Base-by-base conservation (phyloP, 257 asterid species). In the Forsythia viridissima region DNA sequence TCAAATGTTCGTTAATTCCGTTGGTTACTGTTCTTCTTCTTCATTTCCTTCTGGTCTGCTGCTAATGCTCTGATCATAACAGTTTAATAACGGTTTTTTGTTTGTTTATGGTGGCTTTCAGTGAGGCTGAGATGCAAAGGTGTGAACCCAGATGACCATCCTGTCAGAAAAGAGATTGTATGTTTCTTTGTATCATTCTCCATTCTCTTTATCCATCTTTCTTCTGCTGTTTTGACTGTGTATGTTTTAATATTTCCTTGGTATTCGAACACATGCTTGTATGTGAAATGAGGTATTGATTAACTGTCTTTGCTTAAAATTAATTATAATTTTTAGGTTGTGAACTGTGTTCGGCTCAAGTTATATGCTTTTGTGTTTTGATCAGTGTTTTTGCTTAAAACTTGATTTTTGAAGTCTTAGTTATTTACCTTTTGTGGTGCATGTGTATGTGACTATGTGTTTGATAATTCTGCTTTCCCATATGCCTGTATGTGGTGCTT, bases 51-150 rank as follows among this genome's bases (percentile, higher is more conserved):
- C 34, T 1, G 1, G 34, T 1, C 34, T 30, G 34, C 34, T 30
- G 34, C 34, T 30, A 30, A 30, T 30, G 34, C 34, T 1, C 34
- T 30, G 34, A 30, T 30, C 34, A 30, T 30, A 30, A 30, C 34
- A 1, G 21, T 13, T 38, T 43, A 24, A 39, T 41, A 61, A 40
- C 8, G 21, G 11, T 59, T 38, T 44, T 76, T 38, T 15, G 30
- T 70, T 79, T 40, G n/a, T 24, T 12, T 41, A 10, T 76, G 24
- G 55, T 52, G 66, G 18, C 86, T 84, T 90, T 83, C 89, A 93
- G 99, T 93, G 89, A 91, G 93, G 91, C 83, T 96, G 83, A 90
- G 98, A 77, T 96, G 99, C 92, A 94, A 88, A 72, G 99, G 99
- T 69, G 82, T 96, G 42, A 83, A 93, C 84, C 94, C 92, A 72